phyloP scores from a whole-genome alignment of 805 yeast species.

The Nakazawaea siamensis region DNA sequence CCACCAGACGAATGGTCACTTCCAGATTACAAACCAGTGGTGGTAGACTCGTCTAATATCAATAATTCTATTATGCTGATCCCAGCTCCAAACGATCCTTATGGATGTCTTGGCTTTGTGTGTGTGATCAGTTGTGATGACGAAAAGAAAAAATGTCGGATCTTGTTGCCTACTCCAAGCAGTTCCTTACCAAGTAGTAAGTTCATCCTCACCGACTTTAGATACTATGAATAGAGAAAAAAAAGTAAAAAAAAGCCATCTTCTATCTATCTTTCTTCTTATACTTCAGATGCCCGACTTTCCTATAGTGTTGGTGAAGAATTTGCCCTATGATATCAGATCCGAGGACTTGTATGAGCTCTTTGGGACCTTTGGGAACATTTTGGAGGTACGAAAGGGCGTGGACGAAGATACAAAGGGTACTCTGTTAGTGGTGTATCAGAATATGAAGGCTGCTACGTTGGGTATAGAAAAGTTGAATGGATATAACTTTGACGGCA shows the following conservation, averaged over 20 bases:
- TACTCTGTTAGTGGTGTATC: constrained; percentile 48
- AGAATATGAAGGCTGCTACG: constrained; percentile 37
- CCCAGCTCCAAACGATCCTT: constrained; percentile 31
- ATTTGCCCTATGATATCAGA: constrained; percentile 45
- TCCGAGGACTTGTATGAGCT: constrained; percentile 39
- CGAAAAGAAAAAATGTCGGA: constrained; percentile 52
- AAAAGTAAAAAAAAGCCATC: background rate
- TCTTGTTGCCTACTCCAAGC: constrained; percentile 85
- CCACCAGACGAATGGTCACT: constrained; percentile 12
- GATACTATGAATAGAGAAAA: constrained; percentile 54
- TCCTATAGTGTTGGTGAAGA: constrained; percentile 40
- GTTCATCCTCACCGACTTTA: constrained; percentile 65
- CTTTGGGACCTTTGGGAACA: constrained; percentile 47
- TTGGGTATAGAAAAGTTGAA: constrained; percentile 45
- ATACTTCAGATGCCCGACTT: constrained; percentile 19
- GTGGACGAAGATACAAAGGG: constrained; percentile 33
- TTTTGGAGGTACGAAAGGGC: constrained; percentile 44
- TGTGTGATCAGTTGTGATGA: constrained; percentile 60
- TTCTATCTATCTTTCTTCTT: background rate
- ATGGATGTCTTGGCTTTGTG: constrained; percentile 72
- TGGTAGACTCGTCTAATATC: constrained; percentile 5
- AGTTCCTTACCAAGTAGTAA: constrained; percentile 64
- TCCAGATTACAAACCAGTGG: constrained; percentile 13
- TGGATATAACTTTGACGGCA: constrained; percentile 50
- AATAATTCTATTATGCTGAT: constrained; percentile 21